Evolutionary conservation across 106 monocot species (phyloP).

Genomic region (Cymbidium sinense): DNA sequence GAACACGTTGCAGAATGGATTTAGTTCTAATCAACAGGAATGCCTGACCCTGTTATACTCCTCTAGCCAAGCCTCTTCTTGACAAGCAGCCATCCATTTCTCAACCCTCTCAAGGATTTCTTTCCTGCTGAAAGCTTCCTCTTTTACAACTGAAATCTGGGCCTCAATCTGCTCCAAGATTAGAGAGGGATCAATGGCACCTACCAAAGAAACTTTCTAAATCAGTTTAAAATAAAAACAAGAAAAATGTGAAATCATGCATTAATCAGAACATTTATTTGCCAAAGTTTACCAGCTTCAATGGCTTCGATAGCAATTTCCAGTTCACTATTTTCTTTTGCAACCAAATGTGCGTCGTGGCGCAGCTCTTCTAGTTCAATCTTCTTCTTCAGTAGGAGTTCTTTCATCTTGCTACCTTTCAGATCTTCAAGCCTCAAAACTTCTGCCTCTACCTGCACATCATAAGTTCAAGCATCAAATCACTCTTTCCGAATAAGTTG

Average conservation of each 20-base stretch:
- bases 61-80: constrained; percentile 72
- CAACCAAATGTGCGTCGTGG: constrained; percentile 34
- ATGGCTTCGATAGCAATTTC: constrained; percentile 29
- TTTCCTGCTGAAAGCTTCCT: constrained; percentile 56
- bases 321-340: constrained; percentile 14
- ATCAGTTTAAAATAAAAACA: not conserved
- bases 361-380: constrained; percentile 42
- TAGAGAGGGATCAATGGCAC: constrained; percentile 44
- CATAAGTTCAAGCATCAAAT: not conserved
- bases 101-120: constrained; percentile 71
- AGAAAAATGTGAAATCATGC: not conserved
- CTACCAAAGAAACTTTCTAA: constrained; percentile 12
- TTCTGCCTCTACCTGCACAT: constrained; percentile 44
- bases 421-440: constrained; percentile 48
- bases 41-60: constrained; percentile 59
- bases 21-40: not conserved
- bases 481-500: not conserved
- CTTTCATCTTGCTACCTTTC: constrained; percentile 65
- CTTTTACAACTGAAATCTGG: constrained; percentile 45
- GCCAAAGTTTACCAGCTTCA: constrained; percentile 23
- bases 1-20: not conserved
- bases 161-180: constrained; percentile 57
- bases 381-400: constrained; percentile 53
- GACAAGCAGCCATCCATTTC: constrained; percentile 64
- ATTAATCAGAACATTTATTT: not conserved